A percentile compares a stretch with the other conserved stretches of the same genome.
Conservation (phyloP, 2,329 filamentous ascomycete species). For the Diplodia corticola region DNA sequence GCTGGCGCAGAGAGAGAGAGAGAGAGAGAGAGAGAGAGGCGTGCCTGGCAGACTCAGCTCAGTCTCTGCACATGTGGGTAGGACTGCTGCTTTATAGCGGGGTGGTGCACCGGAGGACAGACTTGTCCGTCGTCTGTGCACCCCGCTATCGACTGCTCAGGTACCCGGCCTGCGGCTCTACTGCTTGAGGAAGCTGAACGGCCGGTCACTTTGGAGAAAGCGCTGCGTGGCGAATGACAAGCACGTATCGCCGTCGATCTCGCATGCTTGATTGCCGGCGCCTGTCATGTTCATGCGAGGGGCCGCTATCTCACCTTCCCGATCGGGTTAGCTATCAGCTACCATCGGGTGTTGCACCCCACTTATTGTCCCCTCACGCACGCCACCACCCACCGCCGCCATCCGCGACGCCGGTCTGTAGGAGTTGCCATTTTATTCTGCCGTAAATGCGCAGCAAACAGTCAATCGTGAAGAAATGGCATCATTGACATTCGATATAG, state of each 20-base stretch:
- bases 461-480: background rate
- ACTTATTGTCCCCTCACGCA: background rate
- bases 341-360: too few relatives aligned
- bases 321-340: background rate
- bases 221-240: background rate
- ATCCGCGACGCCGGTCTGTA: too few relatives aligned
- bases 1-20: too few relatives aligned
- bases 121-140: too few relatives aligned
- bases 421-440: too few relatives aligned
- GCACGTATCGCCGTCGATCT: background rate
- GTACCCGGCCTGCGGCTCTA: background rate
- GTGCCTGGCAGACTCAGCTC: background rate
- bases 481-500: background rate
- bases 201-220: background rate
- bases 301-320: background rate
- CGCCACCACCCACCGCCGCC: too few relatives aligned
- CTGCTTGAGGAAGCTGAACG: conserved; percentile 15
- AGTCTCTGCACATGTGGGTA: background rate
- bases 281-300: background rate
- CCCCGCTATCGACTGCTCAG: too few relatives aligned
- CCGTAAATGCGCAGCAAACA: too few relatives aligned
- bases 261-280: background rate
- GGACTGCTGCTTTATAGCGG: background rate
- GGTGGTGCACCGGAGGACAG: background rate
- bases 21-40: background rate